Evolutionary conservation across 1,139 yeast species (phyloP), one percentile per base, ranked within the genome.

Genomic region (Yamadazyma jaroonii): DNA sequence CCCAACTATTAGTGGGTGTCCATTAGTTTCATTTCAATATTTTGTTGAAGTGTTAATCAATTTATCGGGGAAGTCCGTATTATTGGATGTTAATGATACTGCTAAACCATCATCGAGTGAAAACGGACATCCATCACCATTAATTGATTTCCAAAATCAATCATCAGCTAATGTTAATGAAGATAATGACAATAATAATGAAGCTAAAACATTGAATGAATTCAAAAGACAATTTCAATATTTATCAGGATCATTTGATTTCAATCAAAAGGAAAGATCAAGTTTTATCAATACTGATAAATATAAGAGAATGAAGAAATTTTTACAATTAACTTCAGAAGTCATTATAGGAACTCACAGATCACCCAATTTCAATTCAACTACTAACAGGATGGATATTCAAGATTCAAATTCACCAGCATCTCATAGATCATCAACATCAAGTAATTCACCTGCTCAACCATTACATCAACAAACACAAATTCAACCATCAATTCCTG

Each of bases 41-140:
- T 86, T 84, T 53, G 67, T 89, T 12, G 97, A 89, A 55, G 92
- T 84, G 1, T 72, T 88, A 40, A 78, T 85, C 17, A 89, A 88
- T 52, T 62, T 89, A 31, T 66, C 74, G 2, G 77, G 77, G 2
- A 70, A 67, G 46, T 50, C 71, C 2, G 52, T 67, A 3, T 42
- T 52, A 8, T 41, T 64, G 6, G 72, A 64, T 30, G 70, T 72
- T 32, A 67, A 62, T 31, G 49, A 58, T 8, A 44, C 48, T 17
- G 22, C 49, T 38, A 40, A 34, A 15, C 36, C 41, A 27, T 28
- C 36, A n/a, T 17, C 40, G 1, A 36, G 38, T 31, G 47, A 46
- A 37, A 36, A 25, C 35, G 36, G 43, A 35, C 37, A 48, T 42
- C 35, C 40, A 12, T 46, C 51, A 3, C 50, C 52, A 9, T 26